Evolutionary conservation across 1,139 yeast genomes (phyloP), one percentile per base, ranked within the genome.

Genomic region (Kodamaea plutei): DNA sequence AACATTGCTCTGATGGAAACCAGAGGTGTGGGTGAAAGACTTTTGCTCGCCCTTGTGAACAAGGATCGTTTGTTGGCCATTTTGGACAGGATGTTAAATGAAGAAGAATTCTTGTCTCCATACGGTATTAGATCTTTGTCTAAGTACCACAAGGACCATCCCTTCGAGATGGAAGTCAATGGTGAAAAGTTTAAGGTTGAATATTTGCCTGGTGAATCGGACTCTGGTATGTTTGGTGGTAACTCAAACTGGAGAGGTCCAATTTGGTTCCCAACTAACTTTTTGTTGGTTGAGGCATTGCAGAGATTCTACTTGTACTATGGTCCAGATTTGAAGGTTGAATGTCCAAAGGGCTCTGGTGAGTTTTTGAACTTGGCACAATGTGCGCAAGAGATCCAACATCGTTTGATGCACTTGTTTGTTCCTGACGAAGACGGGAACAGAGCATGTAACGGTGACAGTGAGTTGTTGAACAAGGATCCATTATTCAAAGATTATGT

Each of bases 171-270:
- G 94, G 73, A 81, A 40, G 96, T 88, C 31, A 73, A 85, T 54
- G 95, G 95, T 10, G 72, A 79, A 44, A 67, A 70, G 29, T 89
- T 82, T 56, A 64, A 67, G 23, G 95, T 89, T 20, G 77, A 75
- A 40, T 89, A 89, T 57, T 74, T 88, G 36, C 87, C 96, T 2
- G 97, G 95, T 13, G 97, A 89, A 56, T 84, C 95, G 13, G 93
- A 87, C 52, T 82, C 95, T 3, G 96, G 96, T 8, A 75, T 89
- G 76, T 89, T 89, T 70, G 97, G 97, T 35, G 97, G 97, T 43
- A 89, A 89, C 54, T 87, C 96, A 17, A 89, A 88, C 58, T 89
- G 97, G 97, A 73, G 97, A 59, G 97, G 97, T 4, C 96, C 97
- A n/a, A 87, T 89, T 50, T 89, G 97, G 97, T 87, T 89, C 68